Conservation (phyloP, 2,329 filamentous ascomycete genomes). For the Zelopaecilomyces penicillatus region DNA sequence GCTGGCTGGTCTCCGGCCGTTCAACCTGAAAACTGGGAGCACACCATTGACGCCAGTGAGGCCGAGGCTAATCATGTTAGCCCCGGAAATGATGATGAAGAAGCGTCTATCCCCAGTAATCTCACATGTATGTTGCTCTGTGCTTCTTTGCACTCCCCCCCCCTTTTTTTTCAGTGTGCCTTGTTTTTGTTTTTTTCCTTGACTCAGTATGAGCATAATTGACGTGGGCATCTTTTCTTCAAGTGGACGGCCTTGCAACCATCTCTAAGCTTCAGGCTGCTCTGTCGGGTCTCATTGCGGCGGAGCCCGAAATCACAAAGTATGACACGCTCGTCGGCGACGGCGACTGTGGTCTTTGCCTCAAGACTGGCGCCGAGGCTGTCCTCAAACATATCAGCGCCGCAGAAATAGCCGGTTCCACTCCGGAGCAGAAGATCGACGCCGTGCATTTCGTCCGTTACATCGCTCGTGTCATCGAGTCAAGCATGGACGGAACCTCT, state of each 20-base stretch:
- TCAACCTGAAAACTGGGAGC: slow-evolving; percentile 8
- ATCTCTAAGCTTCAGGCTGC: slow-evolving; percentile 5
- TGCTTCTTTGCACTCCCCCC: no score
- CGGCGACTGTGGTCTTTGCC: slow-evolving; percentile 19
- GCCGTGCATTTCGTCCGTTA: slow-evolving; percentile 7
- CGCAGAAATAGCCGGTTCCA: slow-evolving; percentile 23
- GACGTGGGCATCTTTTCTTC: no score
- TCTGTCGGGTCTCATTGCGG: slow-evolving; percentile 27
- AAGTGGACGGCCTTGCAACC: slow-evolving; percentile 8
- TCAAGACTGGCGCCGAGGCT: slow-evolving; percentile 38
- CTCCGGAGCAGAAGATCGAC: slow-evolving; percentile 27
- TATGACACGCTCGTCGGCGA: slow-evolving; percentile 22
- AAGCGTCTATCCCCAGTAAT: slow-evolving; percentile 5
- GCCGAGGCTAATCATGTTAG: slow-evolving; percentile 1
- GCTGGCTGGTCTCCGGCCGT: slow-evolving; percentile 48
- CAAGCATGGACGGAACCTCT: slow-evolving; percentile 64
- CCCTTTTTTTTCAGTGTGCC: no score
- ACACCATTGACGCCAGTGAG: slow-evolving; percentile 8
- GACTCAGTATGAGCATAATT: no score
- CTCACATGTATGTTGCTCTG: slow-evolving; percentile 5
- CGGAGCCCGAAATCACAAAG: slow-evolving; percentile 17
- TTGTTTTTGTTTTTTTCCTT: no score
- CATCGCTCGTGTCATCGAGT: slow-evolving; percentile 52
- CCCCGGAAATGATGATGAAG: slow-evolving; percentile 1
- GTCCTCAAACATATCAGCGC: slow-evolving; percentile 45